Base-by-base conservation (phyloP, 2,329 filamentous ascomycete genomes). In the Lasiodiplodia hormozganensis region DNA sequence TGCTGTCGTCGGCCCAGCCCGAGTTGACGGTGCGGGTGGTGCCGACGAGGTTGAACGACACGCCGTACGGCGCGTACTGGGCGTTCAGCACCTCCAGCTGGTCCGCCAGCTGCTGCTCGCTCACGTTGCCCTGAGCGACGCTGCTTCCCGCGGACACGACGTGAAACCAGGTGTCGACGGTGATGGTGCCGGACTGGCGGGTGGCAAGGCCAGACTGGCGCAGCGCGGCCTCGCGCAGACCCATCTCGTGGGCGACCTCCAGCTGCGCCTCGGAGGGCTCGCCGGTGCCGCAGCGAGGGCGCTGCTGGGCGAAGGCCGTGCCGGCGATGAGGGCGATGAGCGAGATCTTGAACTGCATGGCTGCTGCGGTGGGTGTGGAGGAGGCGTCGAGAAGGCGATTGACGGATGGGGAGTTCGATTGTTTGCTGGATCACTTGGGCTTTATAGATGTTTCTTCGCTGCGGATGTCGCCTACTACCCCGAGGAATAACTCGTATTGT, bases 21-120 rank as follows among this genome's bases (percentile, higher is more conserved):
- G 86, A 82, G 77, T 87, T 88, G 68, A 82, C 78, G 43, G 81
- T 85, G 72, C 82, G 85, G 21, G 82, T 83, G 28, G 85, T 80
- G 69, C 83, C 82, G 65, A 78, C 71, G 14, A 88, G 80, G 38
- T 77, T 80, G 79, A 87, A 89, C 10, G 74, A 76, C 72, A 89
- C 85, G 69, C 80, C 80, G 77, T 86, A 85, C 40, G 82, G 79
- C 34, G 80, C 76, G 78, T 86, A 86, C 7, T 79, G 77, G 25
- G 69, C 74, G 75, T 84, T 84, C 43, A 84, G 68, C 0, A 75
- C 73, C 51, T 75, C 74, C 68, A 81, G 67, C 71, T 84, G 82
- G 16, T 74, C 74, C 23, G 71, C 70, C 16, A 78, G 80, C 79
- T 34, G 31, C 31, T 7, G 7, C 31, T 34, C 31, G 31, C 62